phyloP scores from a whole-genome alignment of 1,284 basidiomycete genomes.

The Malassezia obtusa region DNA sequence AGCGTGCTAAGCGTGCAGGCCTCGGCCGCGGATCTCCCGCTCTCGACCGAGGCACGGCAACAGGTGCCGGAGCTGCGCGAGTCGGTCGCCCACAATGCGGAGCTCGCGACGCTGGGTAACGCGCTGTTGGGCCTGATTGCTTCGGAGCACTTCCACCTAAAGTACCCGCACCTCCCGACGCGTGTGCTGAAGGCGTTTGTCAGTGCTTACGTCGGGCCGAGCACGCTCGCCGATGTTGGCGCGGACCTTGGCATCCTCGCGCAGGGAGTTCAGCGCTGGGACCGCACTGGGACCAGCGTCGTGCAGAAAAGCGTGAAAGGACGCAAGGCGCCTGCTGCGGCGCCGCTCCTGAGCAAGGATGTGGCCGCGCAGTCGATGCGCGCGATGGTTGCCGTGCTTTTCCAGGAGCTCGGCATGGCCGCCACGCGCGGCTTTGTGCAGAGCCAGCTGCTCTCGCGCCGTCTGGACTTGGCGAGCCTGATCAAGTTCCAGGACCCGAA shows the following conservation, averaged over 20 bases:
- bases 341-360: slow-evolving; percentile 30
- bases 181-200: slow-evolving; percentile 79
- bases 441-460: slow-evolving; percentile 25
- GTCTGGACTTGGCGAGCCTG: slow-evolving; percentile 60
- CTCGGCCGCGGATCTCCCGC: slow-evolving; percentile 6
- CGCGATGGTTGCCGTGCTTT: slow-evolving; percentile 54
- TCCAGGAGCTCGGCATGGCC: slow-evolving; percentile 51
- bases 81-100: slow-evolving; percentile 58
- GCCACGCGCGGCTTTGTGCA: slow-evolving; percentile 28
- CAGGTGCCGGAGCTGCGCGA: slow-evolving; percentile 11
- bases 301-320: neutral
- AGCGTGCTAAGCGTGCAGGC: slow-evolving; percentile 23
- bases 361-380: slow-evolving; percentile 50
- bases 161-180: slow-evolving; percentile 83
- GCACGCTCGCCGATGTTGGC: slow-evolving; percentile 71
- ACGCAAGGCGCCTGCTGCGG: slow-evolving; percentile 34
- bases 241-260: slow-evolving; percentile 51
- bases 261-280: slow-evolving; percentile 48
- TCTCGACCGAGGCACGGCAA: slow-evolving; percentile 8
- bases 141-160: slow-evolving; percentile 68
- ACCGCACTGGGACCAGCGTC: slow-evolving; percentile 49
- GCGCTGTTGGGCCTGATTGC: slow-evolving; percentile 82
- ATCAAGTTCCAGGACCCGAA: slow-evolving; percentile 63
- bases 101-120: slow-evolving; percentile 73
- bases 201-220: slow-evolving; percentile 77